phyloP scores from a whole-genome alignment of 805 yeast species.

The Ogataea dorogensis region DNA sequence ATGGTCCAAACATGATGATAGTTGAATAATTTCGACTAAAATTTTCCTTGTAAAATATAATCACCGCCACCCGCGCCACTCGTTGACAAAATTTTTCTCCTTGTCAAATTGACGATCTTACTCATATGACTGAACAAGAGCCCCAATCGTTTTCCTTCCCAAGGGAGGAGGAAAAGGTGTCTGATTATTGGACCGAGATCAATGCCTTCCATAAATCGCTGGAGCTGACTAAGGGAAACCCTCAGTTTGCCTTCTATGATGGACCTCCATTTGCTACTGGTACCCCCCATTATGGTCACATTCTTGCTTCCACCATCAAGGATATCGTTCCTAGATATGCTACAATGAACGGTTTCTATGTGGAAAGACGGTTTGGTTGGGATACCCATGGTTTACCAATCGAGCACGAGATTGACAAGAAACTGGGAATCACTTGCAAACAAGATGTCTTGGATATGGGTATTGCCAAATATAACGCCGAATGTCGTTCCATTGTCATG shows the following conservation, averaged over 20 bases:
- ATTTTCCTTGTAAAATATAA: no score
- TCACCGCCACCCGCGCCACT: conserved; percentile 16
- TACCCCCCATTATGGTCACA: conserved; percentile 98
- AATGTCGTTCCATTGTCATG: conserved; percentile 97
- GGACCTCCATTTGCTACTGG: conserved; percentile 99
- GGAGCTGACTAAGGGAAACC: conserved; percentile 78
- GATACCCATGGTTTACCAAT: conserved; percentile 99
- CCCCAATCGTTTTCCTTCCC: conserved; percentile 65
- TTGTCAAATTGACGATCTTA: background rate
- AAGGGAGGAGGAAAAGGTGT: conserved; percentile 81
- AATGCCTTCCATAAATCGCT: conserved; percentile 91
- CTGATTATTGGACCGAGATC: conserved; percentile 80
- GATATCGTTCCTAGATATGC: conserved; percentile 98
- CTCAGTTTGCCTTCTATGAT: conserved; percentile 90
- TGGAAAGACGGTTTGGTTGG: conserved; percentile 98
- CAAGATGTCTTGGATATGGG: conserved; percentile 95
- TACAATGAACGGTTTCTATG: conserved; percentile 94
- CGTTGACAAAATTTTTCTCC: conserved; percentile 10
- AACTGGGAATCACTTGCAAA: conserved; percentile 86
- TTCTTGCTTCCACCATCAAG: conserved; percentile 93
- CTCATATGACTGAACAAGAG: conserved; percentile 34
- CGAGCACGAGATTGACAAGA: conserved; percentile 98
- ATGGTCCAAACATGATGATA: conserved; percentile 51
- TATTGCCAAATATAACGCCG: conserved; percentile 87
- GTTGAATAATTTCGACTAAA: conserved; percentile 2